phyloP scores from a whole-genome alignment of 345 rosid genomes.

The Salix purpurea region DNA sequence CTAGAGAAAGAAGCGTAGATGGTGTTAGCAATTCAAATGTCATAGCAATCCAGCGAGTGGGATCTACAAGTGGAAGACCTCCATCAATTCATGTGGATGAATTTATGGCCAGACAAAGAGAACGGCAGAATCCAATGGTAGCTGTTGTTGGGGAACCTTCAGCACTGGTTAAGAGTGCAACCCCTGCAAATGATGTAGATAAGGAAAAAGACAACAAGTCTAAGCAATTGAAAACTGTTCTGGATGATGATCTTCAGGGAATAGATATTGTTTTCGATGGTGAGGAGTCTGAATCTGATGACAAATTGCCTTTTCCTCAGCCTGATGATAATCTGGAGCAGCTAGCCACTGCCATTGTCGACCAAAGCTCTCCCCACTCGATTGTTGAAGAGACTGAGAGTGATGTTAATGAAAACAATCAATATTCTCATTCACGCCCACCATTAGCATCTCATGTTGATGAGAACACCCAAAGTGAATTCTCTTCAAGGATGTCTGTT shows the following conservation, averaged over 20 bases:
- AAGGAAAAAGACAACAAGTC: conserved; percentile 55
- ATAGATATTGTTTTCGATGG: conserved; percentile 94
- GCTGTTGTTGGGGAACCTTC: conserved; percentile 68
- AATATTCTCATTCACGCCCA: conserved; percentile 61
- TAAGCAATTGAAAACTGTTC: conserved; percentile 73
- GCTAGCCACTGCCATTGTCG: conserved; percentile 62
- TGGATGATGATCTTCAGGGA: conserved; percentile 92
- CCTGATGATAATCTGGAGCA: conserved; percentile 82
- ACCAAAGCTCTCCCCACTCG: conserved; percentile 80
- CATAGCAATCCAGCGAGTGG: conserved; percentile 71
- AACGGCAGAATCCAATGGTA: conserved; percentile 64
- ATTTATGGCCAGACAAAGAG: conserved; percentile 96
- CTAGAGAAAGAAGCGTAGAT: conserved; percentile 88
- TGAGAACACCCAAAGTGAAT: conserved; percentile 78
- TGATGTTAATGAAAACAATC: conserved; percentile 67
- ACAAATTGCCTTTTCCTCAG: conserved; percentile 81
- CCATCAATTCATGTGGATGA: conserved; percentile 99
- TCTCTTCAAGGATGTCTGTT: conserved; percentile 84
- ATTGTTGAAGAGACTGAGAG: conserved; percentile 93
- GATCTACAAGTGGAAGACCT: conserved; percentile 92
- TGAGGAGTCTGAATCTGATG: conserved; percentile 89
- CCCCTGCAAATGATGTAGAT: conserved; percentile 41
- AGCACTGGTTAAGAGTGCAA: conserved; percentile 46
- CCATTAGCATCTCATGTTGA: conserved; percentile 64
- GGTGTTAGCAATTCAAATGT: conserved; percentile 68